Evolutionary conservation across 148 eudicot genomes (phyloP), one percentile per base, ranked within the genome.

Genomic region (Nepenthes gracilis): DNA sequence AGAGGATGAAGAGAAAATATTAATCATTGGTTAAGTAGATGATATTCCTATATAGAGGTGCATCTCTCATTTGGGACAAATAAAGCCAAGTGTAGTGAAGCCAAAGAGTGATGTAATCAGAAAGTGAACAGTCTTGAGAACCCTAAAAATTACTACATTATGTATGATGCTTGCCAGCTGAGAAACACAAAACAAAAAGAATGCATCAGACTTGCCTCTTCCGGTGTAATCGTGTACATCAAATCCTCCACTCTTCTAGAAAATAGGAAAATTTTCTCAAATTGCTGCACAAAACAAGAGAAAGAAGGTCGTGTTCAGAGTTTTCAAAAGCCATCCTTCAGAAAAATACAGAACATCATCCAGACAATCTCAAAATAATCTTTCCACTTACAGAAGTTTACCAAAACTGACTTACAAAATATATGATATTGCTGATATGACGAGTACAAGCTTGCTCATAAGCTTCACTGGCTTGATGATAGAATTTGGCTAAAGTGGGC

Each of bases 391-490:
- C 13, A 53, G 36, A 37, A 60, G 35, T 2, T 4, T 43, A 49
- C 23, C 10, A 49, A 11, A 61, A 47, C 8, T 15, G 59, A 56
- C 97, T 86, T 60, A 93, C 98, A 58, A 77, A 78, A 65, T 85
- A 88, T 68, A 93, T 93, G 64, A 88, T 86, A 81, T 80, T 70
- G 74, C 79, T 93, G 65, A 93, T 80, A 68, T 80, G 89, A 54
- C 96, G 91, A 9, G 86, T 86, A 74, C 96, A 93, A 74, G 98
- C 90, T 77, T 79, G 85, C 67, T 93, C 98, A 67, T 93, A 93
- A 35, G 87, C 78, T 82, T 93, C 98, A 70, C 96, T 93, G 63
- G 98, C 98, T 74, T 93, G 94, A 74, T 88, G 95, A 76, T 93
- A 93, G 72, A 88, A 93, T 73, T 84, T 93, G 55, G 96, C 96